These are phyloP conservation scores for Eucalyptus globulus DNA, from an alignment of 345 rosid species.

Conservation along the genomic window DNA sequence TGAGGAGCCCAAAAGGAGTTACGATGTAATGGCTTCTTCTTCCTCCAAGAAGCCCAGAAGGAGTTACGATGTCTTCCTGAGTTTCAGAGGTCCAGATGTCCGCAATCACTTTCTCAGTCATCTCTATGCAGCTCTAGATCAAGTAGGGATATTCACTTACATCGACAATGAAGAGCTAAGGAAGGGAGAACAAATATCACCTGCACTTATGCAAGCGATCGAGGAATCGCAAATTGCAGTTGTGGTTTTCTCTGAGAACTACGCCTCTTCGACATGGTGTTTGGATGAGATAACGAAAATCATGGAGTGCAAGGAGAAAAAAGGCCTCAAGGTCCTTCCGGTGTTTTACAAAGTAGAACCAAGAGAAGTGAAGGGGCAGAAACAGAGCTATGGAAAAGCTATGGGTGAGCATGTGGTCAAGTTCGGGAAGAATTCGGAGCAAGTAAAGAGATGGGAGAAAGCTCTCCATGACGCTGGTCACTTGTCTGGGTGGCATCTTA, in stretches of 20 bases:
- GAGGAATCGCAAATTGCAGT: not conserved
- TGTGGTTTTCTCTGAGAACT: not conserved
- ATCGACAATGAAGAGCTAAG: not conserved
- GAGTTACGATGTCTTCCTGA: not conserved
- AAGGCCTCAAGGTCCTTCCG: too few relatives aligned
- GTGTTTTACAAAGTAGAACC: too few relatives aligned
- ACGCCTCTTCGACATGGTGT: not conserved
- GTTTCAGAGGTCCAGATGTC: not conserved
- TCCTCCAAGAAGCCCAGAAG: not conserved
- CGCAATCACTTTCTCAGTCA: not conserved
- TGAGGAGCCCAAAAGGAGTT: too few relatives aligned
- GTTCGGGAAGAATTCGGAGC: too few relatives aligned
- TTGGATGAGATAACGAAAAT: not conserved
- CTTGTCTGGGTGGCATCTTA: too few relatives aligned
- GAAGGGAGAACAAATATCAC: not conserved
- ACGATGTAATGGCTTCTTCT: not conserved
- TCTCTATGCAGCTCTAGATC: not conserved
- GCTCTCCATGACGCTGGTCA: accelerated
- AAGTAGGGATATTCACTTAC: not conserved
- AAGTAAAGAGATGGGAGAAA: too few relatives aligned
- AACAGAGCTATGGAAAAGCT: too few relatives aligned
- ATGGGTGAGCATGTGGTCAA: too few relatives aligned
- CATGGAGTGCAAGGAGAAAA: not conserved
- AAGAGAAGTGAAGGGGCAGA: too few relatives aligned
- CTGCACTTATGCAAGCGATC: not conserved